Percentiles rank a stretch among this genome's conserved stretches.
Conservation (phyloP, 306 rosid genomes). For the Amphicarpaea edgeworthii region DNA sequence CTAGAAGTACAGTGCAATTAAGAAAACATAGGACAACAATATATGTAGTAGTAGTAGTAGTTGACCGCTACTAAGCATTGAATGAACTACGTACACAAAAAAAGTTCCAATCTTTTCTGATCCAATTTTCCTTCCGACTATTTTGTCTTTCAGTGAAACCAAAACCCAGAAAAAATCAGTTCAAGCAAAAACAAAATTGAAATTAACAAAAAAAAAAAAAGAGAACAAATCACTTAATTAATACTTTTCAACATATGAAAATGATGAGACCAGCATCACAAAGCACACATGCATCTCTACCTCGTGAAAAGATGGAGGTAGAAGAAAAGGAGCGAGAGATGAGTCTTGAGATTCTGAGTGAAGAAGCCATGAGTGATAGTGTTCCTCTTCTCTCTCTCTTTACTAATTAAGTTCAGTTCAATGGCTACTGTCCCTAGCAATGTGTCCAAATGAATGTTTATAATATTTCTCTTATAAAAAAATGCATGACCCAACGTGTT, state of each 20-base stretch:
- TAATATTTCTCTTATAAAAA: too few relatives aligned
- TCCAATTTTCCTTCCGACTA: background rate
- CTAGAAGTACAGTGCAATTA: conserved; percentile 14
- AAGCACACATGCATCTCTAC: background rate
- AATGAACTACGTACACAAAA: conserved; percentile 15
- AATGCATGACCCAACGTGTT: background rate
- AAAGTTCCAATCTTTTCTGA: background rate
- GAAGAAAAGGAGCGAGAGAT: conserved; percentile 28
- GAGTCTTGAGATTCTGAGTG: conserved; percentile 16
- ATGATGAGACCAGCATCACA: background rate
- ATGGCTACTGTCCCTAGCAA: too few relatives aligned
- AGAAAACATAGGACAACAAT: background rate
- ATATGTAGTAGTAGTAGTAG: background rate
- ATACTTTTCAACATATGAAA: background rate
- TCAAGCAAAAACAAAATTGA: too few relatives aligned
- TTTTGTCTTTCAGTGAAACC: background rate
- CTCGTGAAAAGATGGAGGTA: conserved; percentile 19
- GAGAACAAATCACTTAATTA: background rate
- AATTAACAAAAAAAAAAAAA: too few relatives aligned
- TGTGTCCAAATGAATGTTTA: too few relatives aligned
- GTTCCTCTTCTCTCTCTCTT: background rate
- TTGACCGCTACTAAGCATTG: conserved; percentile 7
- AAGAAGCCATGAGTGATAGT: conserved; percentile 10
- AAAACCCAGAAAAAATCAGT: background rate
- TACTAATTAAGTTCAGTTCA: too few relatives aligned